Evolutionary conservation across 2,329 filamentous ascomycete genomes (phyloP).

Genomic region (Aureobasidium sp.): DNA sequence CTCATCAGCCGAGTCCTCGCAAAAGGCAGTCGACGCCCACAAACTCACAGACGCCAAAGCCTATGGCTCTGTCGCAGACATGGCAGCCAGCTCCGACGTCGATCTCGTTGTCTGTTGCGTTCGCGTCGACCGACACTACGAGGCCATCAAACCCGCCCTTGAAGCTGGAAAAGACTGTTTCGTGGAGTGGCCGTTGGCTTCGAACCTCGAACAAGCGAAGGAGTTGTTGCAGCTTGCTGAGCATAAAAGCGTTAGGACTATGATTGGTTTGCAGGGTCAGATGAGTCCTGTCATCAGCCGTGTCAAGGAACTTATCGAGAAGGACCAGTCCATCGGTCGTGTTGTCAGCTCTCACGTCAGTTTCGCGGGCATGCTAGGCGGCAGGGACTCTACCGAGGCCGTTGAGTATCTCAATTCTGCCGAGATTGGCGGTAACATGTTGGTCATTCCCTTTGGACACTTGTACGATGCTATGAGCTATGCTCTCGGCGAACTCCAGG

Average conservation of each 20-base stretch:
- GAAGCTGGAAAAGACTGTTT: constrained; percentile 40
- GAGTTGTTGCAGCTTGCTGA: constrained; percentile 36
- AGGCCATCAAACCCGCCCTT: constrained; percentile 34
- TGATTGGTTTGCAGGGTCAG: constrained; percentile 41
- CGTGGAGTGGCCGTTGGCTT: constrained; percentile 42
- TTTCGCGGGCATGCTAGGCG: constrained; percentile 22
- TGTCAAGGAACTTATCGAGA: constrained; percentile 34
- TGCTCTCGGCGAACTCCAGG: constrained; percentile 20
- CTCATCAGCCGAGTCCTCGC: constrained; percentile 35
- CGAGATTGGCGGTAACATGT: constrained; percentile 35
- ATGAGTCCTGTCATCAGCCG: constrained; percentile 33
- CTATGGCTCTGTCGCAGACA: constrained; percentile 34
- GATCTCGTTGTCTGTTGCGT: constrained; percentile 41
- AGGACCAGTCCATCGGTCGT: constrained; percentile 35
- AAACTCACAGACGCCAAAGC: constrained; percentile 33
- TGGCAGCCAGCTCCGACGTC: constrained; percentile 38
- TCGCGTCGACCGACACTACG: constrained; percentile 36
- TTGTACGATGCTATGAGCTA: constrained; percentile 34
- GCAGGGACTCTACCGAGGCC: constrained; percentile 15
- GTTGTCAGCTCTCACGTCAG: constrained; percentile 31
- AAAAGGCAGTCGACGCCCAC: constrained; percentile 33
- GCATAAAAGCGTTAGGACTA: constrained; percentile 32
- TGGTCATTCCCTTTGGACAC: constrained; percentile 33
- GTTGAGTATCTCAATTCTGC: constrained; percentile 43
- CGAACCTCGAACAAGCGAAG: constrained; percentile 32